phyloP scores from a whole-genome alignment of 768 basidiomycete genomes.

The Boletus speciosus region DNA sequence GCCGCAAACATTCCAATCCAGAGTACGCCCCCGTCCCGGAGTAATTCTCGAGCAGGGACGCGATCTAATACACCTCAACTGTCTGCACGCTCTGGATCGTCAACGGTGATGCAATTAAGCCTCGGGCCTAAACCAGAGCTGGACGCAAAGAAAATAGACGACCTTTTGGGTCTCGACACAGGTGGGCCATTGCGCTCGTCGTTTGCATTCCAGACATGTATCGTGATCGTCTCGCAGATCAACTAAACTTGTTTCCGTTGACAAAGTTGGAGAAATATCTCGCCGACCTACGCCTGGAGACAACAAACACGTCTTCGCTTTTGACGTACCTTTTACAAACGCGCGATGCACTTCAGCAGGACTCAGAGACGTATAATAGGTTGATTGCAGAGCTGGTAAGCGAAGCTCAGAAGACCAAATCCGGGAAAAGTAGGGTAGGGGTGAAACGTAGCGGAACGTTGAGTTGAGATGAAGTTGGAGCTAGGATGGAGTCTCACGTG shows the following conservation, averaged over 20 bases:
- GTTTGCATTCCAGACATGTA: slow-evolving; percentile 2
- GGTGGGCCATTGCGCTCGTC: slow-evolving; percentile 43
- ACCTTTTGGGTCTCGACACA: slow-evolving; percentile 60
- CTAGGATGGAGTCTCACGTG: slow-evolving; percentile 12
- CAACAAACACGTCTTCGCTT: slow-evolving; percentile 68
- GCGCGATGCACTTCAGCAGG: slow-evolving; percentile 78
- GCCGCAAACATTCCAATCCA: slow-evolving; percentile 39
- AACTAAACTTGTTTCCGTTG: slow-evolving; percentile 68
- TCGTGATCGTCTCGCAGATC: slow-evolving; percentile 44
- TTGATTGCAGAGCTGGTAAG: slow-evolving; percentile 90
- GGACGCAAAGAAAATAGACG: slow-evolving; percentile 60
- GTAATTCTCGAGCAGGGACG: slow-evolving; percentile 52
- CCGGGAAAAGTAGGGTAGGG: slow-evolving; percentile 51
- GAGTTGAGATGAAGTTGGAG: slow-evolving; percentile 17
- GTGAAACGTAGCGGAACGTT: slow-evolving; percentile 49
- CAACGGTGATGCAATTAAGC: slow-evolving; percentile 38
- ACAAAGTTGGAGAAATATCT: slow-evolving; percentile 63
- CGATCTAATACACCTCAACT: slow-evolving; percentile 44
- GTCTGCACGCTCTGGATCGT: slow-evolving; percentile 30
- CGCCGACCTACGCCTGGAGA: slow-evolving; percentile 65
- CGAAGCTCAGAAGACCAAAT: slow-evolving; percentile 83
- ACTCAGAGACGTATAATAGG: slow-evolving; percentile 85
- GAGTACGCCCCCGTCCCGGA: slow-evolving; percentile 33
- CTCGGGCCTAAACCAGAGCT: slow-evolving; percentile 79
- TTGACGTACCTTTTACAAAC: slow-evolving; percentile 81